phyloP scores from a whole-genome alignment of 495 filamentous ascomycete species.

The Penicillium silybi region DNA sequence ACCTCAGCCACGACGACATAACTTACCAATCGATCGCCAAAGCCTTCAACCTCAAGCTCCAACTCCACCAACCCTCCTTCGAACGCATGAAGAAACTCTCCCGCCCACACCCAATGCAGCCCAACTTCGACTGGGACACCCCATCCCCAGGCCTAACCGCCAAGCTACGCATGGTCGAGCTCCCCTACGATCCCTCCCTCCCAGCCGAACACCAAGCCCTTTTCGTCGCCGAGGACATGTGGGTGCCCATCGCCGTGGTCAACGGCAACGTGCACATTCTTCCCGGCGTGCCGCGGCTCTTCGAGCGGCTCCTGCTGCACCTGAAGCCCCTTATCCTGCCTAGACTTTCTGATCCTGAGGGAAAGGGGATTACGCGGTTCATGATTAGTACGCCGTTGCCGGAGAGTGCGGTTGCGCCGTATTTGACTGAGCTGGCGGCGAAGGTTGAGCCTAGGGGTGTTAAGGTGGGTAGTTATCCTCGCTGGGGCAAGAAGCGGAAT shows the following conservation, averaged over 20 bases:
- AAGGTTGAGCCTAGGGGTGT: conserved; percentile 68
- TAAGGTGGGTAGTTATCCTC: conserved; percentile 95
- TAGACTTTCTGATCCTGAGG: conserved; percentile 70
- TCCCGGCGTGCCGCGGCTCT: conserved; percentile 83
- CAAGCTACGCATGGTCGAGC: conserved; percentile 81
- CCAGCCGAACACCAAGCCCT: conserved; percentile 62
- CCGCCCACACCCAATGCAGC: conserved; percentile 63
- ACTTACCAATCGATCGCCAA: conserved; percentile 92
- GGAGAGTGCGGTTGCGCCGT: conserved; percentile 80
- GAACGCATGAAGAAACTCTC: conserved; percentile 79
- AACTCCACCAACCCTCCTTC: conserved; percentile 70
- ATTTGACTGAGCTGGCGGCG: conserved; percentile 71
- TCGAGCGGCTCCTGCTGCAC: conserved; percentile 70
- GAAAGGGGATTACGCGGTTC: conserved; percentile 71
- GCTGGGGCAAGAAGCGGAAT: conserved; percentile 85
- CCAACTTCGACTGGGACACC: conserved; percentile 79
- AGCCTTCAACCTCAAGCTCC: conserved; percentile 73
- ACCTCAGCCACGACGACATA: conserved; percentile 84
- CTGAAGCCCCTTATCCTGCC: conserved; percentile 67
- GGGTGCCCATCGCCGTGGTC: conserved; percentile 84
- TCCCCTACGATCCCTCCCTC: conserved; percentile 67
- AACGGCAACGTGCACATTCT: conserved; percentile 93
- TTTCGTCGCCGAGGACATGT: conserved; percentile 75
- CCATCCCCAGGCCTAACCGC: conserved; percentile 74
- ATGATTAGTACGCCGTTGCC: conserved; percentile 80